Evolutionary conservation across 1,284 basidiomycete species (phyloP), one percentile per base, ranked within the genome.

Genomic region (Hymenochaete sp.): DNA sequence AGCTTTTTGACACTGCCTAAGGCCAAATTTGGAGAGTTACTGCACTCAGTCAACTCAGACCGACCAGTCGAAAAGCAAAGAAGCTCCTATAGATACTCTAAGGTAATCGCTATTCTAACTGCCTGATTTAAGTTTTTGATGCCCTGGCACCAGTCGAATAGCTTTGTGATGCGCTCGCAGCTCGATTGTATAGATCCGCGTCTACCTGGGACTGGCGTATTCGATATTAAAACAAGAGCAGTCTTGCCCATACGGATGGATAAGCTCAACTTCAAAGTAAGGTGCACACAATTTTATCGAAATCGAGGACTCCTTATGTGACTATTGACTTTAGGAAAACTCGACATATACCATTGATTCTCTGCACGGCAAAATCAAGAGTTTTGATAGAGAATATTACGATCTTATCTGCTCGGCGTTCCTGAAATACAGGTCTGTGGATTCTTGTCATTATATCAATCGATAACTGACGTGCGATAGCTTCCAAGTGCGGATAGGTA

Each of bases 191-290:
- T 79, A 1, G 88, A 98, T 58, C 56, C 65, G 27, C 75, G 87
- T 25, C 65, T 98, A 14, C 93, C 93, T 1, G 90, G 92, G 1
- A 82, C 81, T 0, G 90, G 89, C 21, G 82, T 95, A 0, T 98
- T 98, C 55, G 95, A 98, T 59, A 82, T 98, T 62, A 98, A 98
- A 65, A 98, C 95, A 0, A 77, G 93, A 32, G 93, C 93, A 0
- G 85, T 81, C 28, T 65, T 90, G 27, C 80, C 90, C 1, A 82
- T 98, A 39, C 81, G 95, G 4, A 69, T 87, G 57, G 93, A 98
- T 62, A 67, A 86, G 7, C 71, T 90, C 42, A 98, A 98, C 61
- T 88, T 80, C 57, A 73, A 82, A 62, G 85, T 85, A 47, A 33
- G 66, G 56, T n/a, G 3, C 18, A 11, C 21, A n/a, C n/a, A n/a